Conservation (phyloP, 257 asterid species). For the Mitragyna speciosa region DNA sequence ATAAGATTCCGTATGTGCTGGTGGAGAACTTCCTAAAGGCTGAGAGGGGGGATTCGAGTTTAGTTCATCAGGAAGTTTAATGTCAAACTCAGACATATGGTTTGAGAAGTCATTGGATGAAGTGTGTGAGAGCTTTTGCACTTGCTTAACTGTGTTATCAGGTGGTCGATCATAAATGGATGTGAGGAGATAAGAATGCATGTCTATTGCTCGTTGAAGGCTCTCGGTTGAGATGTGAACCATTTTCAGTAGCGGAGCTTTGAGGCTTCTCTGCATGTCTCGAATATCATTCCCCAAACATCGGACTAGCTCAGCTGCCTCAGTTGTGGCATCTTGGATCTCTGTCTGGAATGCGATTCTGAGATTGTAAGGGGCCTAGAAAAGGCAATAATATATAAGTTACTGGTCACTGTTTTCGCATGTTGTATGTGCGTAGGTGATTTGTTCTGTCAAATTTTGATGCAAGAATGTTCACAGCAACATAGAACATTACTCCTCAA, state of each 20-base stretch:
- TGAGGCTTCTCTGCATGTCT: slow-evolving; percentile 45
- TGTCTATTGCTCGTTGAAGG: slow-evolving; percentile 55
- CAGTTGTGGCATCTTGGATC: slow-evolving; percentile 52
- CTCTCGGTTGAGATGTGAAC: slow-evolving; percentile 48
- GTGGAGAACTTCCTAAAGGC: slow-evolving; percentile 15
- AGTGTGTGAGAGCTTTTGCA: slow-evolving; percentile 29
- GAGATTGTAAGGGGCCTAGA: slow-evolving; percentile 59
- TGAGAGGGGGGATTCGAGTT: slow-evolving; percentile 21
- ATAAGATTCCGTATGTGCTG: slow-evolving; percentile 33
- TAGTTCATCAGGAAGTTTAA: slow-evolving; percentile 18
- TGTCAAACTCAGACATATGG: slow-evolving; percentile 25
- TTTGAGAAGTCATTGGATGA: slow-evolving; percentile 35
- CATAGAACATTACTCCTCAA: too few relatives aligned
- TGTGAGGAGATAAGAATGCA: slow-evolving; percentile 60
- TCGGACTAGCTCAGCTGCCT: slow-evolving; percentile 59
- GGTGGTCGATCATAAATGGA: slow-evolving; percentile 32
- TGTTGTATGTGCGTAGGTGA: too few relatives aligned
- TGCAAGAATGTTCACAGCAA: background rate
- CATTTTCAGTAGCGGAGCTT: slow-evolving; percentile 40
- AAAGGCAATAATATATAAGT: background rate
- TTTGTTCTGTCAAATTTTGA: background rate
- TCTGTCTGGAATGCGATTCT: slow-evolving; percentile 56
- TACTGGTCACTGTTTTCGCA: background rate
- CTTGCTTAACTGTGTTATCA: slow-evolving; percentile 27
- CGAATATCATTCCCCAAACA: slow-evolving; percentile 48